Evolutionary conservation across 2,329 filamentous ascomycete genomes (phyloP), one percentile per base, ranked within the genome.

Genomic region (Scedosporium aurantiacum): DNA sequence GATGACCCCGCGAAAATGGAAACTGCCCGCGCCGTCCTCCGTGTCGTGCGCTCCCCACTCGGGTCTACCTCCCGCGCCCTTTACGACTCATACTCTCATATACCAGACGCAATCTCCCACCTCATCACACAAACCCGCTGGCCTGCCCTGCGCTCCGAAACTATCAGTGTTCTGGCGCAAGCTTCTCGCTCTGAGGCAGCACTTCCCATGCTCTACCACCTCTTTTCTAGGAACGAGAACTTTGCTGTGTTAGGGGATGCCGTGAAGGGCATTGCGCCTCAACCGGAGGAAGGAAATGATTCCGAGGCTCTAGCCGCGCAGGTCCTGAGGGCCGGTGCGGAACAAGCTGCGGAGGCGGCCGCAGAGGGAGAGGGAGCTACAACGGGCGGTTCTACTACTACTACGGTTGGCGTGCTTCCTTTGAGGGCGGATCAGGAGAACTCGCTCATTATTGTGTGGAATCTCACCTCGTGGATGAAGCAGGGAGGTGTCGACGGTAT

Each of bases 161-260:
- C 79, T 2, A 82, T 83, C 78, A 86, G 87, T 64, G 78, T 84
- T 5, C 76, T 85, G 59, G 84, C 84, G 2, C 76, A 87, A 40
- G 82, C 86, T 77, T 78, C 78, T 47, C 76, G 82, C 28, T 77
- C 78, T 1, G 67, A 1, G 78, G 81, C 41, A 82, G 82, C 6
- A 78, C 80, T 45, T 1, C 66, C 69, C 1, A 70, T 80, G 10
- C 76, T 82, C 18, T 66, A 75, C 7, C 70, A 72, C 12, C 69
- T 78, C 1, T 69, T 85, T 54, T 68, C 74, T 8, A 70, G 76
- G 0, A 67, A 73, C 0, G 75, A 74, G n/a, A 74, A 78, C 0
- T 74, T 77, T 58, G 70, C 72, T 28, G 73, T 74, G 1, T 71
- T 86, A 1, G 72, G 73, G 1, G 72, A 79, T 64, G 71, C 79